Base-by-base conservation (phyloP, 768 basidiomycete genomes). In the Gloeopeniophorella convolvens region DNA sequence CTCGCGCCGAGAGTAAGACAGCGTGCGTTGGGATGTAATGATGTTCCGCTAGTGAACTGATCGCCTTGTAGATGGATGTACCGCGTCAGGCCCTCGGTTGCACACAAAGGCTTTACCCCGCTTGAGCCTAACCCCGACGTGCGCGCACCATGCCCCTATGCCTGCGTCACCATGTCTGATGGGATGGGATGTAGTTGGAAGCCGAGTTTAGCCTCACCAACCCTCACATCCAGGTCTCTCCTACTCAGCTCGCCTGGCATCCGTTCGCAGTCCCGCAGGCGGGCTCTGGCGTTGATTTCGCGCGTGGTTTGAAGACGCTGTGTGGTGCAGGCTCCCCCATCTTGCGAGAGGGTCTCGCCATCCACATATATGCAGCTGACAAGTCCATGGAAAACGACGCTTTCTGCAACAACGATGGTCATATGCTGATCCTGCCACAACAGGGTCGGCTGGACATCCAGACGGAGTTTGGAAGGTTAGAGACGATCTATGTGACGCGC, bases 161-260 rank as follows among this genome's bases (percentile, higher is more conserved):
- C 24, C 12, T 23, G 26, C 54, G 39, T 7, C 10, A 27, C n/a
- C 6, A 9, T 20, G 21, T 16, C 52, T 35, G 30, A 12, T 41
- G 2, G n/a, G 4, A 9, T 13, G 15, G 28, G 11, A 24, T 28
- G 7, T 50, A 83, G 81, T 66, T 83, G n/a, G 79, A 82, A 65
- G 74, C 79, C 7, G 75, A 71, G 60, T 85, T 84, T 68, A 66
- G 76, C 7, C 74, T 79, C 1, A 48, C 73, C 45, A 83, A 84
- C 62, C 74, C 78, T 3, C 78, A 74, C 62, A 79, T 82, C 12
- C 75, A 78, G 49, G 69, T 76, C 53, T 78, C 76, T 54, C 77
- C 82, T 2, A 82, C 80, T 5, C 82, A 83, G 56, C 73, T 82
- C 24, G 78, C 81, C 9, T 85, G 82, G 81, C 70, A 72, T 52